Conservation (phyloP, 208 protist species). For the Leptomonas seymouri region DNA sequence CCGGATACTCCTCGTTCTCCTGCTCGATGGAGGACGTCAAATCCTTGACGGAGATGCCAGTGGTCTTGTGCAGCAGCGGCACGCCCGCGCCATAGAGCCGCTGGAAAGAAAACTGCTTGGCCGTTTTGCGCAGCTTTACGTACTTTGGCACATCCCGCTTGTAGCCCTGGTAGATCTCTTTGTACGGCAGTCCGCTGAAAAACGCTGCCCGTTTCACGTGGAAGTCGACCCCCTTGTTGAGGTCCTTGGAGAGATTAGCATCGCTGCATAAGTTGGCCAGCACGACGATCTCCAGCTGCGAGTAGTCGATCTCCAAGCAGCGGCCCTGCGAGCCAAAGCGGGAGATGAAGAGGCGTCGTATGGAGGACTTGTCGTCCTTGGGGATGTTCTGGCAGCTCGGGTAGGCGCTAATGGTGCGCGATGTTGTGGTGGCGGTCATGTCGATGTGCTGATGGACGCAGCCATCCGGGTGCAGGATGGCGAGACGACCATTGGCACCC, state of each 20-base stretch:
- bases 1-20: constrained; percentile 82
- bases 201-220: constrained; percentile 87
- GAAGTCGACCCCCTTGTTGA: constrained; percentile 85
- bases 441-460: constrained; percentile 82
- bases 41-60: constrained; percentile 77
- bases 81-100: constrained; percentile 87
- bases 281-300: constrained; percentile 90
- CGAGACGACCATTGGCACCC: constrained; percentile 40
- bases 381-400: constrained; percentile 91
- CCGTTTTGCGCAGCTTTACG: constrained; percentile 77
- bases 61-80: constrained; percentile 83
- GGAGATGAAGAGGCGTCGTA: constrained; percentile 79
- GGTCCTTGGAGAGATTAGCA: constrained; percentile 57
- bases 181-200: constrained; percentile 82
- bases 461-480: constrained; percentile 66
- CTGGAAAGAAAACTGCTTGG: constrained; percentile 92
- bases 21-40: constrained; percentile 65
- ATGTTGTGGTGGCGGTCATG: constrained; percentile 80
- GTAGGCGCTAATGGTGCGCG: constrained; percentile 81
- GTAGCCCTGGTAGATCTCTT: constrained; percentile 79
- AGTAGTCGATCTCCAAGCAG: constrained; percentile 90
- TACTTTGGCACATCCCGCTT: constrained; percentile 61
- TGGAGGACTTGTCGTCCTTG: constrained; percentile 84
- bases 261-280: constrained; percentile 81
- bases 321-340: constrained; percentile 81